Percentiles rank a stretch among this genome's conserved stretches.
phyloP scores from a whole-genome alignment of 139 green algal genomes.

The Tetradesmus obliquus region DNA sequence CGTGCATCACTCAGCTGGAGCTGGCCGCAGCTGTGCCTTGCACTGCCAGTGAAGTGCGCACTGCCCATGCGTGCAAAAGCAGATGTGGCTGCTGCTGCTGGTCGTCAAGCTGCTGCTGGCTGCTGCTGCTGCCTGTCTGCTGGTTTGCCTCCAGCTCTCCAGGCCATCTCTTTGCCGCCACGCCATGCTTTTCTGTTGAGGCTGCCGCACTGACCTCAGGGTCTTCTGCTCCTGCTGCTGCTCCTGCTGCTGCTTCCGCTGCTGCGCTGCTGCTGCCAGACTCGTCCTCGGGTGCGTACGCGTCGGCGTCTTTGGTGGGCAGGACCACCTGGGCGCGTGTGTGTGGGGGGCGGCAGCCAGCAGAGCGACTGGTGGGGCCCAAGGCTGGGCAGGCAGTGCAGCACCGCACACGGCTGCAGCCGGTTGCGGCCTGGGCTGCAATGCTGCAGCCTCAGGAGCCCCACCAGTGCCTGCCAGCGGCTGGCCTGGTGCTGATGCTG shows the following conservation, averaged over 20 bases:
- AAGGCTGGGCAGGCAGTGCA: neutral
- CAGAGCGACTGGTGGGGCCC: conserved; percentile 40
- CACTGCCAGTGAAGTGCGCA: neutral
- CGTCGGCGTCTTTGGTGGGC: neutral
- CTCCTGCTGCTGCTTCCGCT: neutral
- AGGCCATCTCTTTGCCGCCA: neutral
- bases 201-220: conserved; percentile 5
- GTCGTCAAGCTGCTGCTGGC: neutral
- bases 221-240: neutral
- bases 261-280: neutral
- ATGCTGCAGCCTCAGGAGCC: neutral
- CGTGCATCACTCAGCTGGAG: neutral
- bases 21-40: neutral
- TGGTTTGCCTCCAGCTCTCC: neutral
- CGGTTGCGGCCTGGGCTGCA: neutral
- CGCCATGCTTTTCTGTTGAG: neutral
- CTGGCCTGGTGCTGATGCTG: neutral
- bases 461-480: conserved; percentile 26
- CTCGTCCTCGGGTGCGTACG: neutral
- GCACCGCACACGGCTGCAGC: neutral
- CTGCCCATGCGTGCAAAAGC: neutral
- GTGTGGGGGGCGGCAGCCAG: neutral
- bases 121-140: neutral
- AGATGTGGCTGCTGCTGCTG: neutral
- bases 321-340: neutral